Evolutionary conservation across 2,329 filamentous ascomycete species (phyloP).

Genomic region (Nothopassalora personata): DNA sequence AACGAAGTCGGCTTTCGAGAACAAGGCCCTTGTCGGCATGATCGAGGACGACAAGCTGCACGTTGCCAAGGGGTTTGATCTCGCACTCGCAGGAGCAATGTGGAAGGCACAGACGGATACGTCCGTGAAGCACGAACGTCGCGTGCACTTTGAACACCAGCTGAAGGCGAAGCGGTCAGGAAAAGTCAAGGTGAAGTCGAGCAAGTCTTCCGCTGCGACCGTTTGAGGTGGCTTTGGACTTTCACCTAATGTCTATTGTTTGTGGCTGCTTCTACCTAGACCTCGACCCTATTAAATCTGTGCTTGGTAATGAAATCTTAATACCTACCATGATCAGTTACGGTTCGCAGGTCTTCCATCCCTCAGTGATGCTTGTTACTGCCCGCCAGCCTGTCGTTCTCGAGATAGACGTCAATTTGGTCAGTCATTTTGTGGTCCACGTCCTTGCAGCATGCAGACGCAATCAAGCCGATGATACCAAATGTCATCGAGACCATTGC

Average conservation of each 20-base stretch:
- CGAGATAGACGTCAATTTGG: constrained; percentile 31
- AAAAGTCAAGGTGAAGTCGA: not conserved
- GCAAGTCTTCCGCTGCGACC: not conserved
- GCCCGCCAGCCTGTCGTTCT: constrained; percentile 22
- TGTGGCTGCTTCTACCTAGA: not conserved
- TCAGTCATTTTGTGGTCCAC: constrained; percentile 20
- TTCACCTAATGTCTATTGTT: not conserved
- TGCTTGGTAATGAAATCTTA: not conserved
- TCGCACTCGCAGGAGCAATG: not conserved
- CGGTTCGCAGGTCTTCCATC: not conserved
- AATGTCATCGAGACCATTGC: constrained; percentile 20
- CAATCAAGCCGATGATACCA: constrained; percentile 18
- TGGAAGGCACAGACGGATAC: not conserved
- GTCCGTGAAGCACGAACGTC: not conserved
- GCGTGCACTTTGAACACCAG: not conserved
- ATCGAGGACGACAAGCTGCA: not conserved
- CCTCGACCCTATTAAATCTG: not conserved
- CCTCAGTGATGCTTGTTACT: constrained; percentile 18
- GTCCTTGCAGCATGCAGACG: constrained; percentile 20
- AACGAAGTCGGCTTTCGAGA: not conserved
- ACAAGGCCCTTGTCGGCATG: not conserved
- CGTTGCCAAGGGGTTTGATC: not conserved
- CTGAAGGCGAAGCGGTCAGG: not conserved
- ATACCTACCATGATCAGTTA: not conserved
- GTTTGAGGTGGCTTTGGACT: not conserved